Conservation (phyloP, 192 early-diverging fungal genomes). For the Allomyces macrogynus region DNA sequence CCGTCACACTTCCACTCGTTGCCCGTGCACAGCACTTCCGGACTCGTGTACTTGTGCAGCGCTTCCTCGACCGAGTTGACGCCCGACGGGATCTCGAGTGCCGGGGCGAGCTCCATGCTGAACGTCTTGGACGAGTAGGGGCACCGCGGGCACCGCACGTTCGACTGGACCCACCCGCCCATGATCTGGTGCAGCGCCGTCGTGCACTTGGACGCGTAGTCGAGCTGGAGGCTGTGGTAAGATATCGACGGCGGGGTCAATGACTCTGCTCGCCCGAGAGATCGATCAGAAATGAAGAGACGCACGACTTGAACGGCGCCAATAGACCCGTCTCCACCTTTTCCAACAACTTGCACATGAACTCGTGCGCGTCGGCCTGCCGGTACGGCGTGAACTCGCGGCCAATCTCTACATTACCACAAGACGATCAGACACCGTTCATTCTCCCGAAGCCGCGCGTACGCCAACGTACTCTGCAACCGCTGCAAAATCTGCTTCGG, state of each 20-base stretch:
- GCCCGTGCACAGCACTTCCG: constrained; percentile 39
- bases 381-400: constrained; percentile 54
- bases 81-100: constrained; percentile 43
- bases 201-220: constrained; percentile 51
- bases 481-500: background rate
- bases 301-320: constrained; percentile 5
- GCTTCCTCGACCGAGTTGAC: constrained; percentile 43
- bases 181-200: constrained; percentile 59
- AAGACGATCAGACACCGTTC: no score
- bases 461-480: background rate
- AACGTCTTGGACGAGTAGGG: constrained; percentile 50
- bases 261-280: background rate
- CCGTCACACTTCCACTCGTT: constrained; percentile 62
- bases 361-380: constrained; percentile 85
- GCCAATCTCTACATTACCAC: constrained; percentile 28
- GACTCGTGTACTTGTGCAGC: constrained; percentile 44
- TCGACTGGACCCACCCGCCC: constrained; percentile 61
- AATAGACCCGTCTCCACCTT: constrained; percentile 25
- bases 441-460: no score
- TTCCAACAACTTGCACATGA: constrained; percentile 48
- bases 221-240: constrained; percentile 25
- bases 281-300: background rate
- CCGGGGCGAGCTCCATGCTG: constrained; percentile 55
- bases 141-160: constrained; percentile 54
- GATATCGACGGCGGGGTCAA: constrained; percentile 1